These are phyloP conservation scores for Pythium plurisporium DNA, from an alignment of 352 stramenopile species.

Conservation along the genomic window DNA sequence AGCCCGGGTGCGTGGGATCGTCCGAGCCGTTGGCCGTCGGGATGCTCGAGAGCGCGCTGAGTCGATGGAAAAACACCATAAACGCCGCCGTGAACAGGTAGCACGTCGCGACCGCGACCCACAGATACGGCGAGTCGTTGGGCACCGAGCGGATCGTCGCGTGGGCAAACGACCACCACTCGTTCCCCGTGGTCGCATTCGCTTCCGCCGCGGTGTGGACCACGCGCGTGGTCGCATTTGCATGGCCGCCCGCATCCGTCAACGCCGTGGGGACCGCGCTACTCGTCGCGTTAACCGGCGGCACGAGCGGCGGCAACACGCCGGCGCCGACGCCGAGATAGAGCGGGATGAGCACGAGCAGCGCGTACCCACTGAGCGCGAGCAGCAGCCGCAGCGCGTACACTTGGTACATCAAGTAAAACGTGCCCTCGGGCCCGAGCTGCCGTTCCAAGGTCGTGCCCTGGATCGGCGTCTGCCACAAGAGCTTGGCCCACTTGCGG, in stretches of 20 bases:
- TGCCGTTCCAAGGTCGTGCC: constrained; percentile 55
- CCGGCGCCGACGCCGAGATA: constrained; percentile 60
- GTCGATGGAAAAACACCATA: constrained; percentile 57
- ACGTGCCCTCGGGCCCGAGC: constrained; percentile 73
- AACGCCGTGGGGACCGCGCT: too few relatives aligned
- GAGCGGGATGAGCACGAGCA: constrained; percentile 66
- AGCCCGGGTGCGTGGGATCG: constrained; percentile 1
- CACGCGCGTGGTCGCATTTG: too few relatives aligned
- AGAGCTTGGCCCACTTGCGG: constrained; percentile 52
- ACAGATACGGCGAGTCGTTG: constrained; percentile 72
- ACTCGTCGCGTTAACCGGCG: too few relatives aligned
- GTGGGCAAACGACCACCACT: constrained; percentile 77
- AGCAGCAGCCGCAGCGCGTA: constrained; percentile 67
- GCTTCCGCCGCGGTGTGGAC: too few relatives aligned
- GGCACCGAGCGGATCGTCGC: constrained; percentile 78
- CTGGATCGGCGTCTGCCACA: constrained; percentile 70
- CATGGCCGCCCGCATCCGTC: too few relatives aligned
- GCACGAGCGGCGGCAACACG: constrained; percentile 1
- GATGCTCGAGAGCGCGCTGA: constrained; percentile 64
- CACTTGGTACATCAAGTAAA: constrained; percentile 82
- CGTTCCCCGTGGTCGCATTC: constrained; percentile 19
- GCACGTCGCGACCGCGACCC: constrained; percentile 63
- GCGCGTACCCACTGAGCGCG: constrained; percentile 53
- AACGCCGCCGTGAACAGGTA: constrained; percentile 80
- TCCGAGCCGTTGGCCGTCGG: constrained; percentile 26